Base-by-base conservation (phyloP, 306 rosid species). In the Calophaca sinica region DNA sequence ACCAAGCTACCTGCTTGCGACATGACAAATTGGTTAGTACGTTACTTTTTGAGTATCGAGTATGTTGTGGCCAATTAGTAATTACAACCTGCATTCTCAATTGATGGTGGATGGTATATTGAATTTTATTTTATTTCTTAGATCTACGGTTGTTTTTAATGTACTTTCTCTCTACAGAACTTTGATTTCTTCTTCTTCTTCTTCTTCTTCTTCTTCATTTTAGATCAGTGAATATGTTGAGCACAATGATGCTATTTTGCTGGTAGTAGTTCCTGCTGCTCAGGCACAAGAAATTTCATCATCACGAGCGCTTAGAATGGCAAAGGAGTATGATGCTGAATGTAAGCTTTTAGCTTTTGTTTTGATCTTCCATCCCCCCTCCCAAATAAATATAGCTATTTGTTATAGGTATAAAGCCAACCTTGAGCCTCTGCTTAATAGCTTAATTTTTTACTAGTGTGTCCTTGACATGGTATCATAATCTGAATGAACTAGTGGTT, bases 211-310 rank as follows among this genome's bases (percentile, higher is more conserved):
- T 64, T 59, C 54, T 53, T 68, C 38, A 39, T 57, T 76, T 59
- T 69, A 94, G 98, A 90, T 90, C 78, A 80, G 97, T 83, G 93
- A 92, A 86, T 94, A 90, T 85, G 89, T 84, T 14, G 96, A 94
- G 73, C 99, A 92, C 91, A 94, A 87, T 44, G 97, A 94, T 83
- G 92, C 99, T 55, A 87, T 94, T 81, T 82, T 94, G 81, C 85
- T 94, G 10, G 89, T 94, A 44, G 83, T 94, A 68, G 77, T 94
- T 68, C 97, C 99, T 77, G 99, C 97, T 3, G 80, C 96, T 45
- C 99, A 94, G 82, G 99, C 92, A 53, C 89, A 91, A 52, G 97
- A 94, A 84, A 87, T 94, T 71, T 90, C 93, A 80, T 88, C 99
- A 42, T 90, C 92, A 78, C 88, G 93, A 77, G 96, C 96, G 74